phyloP scores from a whole-genome alignment of 78 protist species.

The Dictyostelium purpureum region DNA sequence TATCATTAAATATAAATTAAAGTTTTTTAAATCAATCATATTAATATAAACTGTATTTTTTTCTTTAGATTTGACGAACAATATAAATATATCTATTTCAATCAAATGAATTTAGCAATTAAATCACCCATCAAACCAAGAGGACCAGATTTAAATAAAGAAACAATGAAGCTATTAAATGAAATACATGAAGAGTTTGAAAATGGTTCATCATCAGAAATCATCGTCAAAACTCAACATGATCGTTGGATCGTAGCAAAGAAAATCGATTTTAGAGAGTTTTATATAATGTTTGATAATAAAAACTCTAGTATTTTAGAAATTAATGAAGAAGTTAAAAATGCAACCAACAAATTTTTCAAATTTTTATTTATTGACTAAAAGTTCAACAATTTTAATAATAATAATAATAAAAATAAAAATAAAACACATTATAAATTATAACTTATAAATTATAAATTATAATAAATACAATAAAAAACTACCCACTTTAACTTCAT shows the following conservation, averaged over 20 bases:
- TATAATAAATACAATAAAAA: too few species aligned
- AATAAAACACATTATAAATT: background rate
- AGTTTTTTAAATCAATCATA: background rate
- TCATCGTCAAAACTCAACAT: conserved; percentile 18
- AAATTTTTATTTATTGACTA: conserved; percentile 59
- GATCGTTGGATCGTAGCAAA: conserved; percentile 87
- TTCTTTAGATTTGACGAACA: conserved; percentile 73
- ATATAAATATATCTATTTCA: conserved; percentile 83
- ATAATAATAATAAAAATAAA: background rate
- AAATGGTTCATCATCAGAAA: conserved; percentile 40
- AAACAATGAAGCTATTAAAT: conserved; percentile 58
- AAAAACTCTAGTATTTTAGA: conserved; percentile 76
- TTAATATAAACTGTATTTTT: background rate
- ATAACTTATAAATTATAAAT: background rate
- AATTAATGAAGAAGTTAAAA: conserved; percentile 79
- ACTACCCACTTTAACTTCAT: too few species aligned
- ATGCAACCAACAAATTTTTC: conserved; percentile 25
- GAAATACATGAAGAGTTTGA: conserved; percentile 84
- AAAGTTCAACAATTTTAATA: background rate
- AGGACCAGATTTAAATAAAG: conserved; percentile 65
- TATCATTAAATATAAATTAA: background rate
- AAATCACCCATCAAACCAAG: conserved; percentile 67
- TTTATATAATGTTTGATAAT: conserved; percentile 79
- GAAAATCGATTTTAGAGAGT: conserved; percentile 82
- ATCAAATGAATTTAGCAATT: conserved; percentile 90